Evolutionary conservation across 495 filamentous ascomycete species (phyloP).

Genomic region (Penicillium mononematosum): DNA sequence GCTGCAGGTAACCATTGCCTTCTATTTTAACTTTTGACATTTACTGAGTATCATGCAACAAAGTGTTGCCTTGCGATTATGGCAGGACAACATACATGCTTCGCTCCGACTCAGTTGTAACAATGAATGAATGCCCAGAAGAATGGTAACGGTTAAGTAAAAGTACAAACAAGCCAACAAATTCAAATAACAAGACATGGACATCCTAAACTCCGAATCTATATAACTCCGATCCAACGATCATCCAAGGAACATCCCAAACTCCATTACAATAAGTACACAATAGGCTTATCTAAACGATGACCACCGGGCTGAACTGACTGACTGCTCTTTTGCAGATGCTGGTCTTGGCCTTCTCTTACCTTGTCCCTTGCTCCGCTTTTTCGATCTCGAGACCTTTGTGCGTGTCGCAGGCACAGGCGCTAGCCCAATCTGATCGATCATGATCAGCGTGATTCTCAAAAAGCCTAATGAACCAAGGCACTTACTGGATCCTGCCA

Average conservation of each 20-base stretch:
- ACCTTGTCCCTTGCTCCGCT: not conserved
- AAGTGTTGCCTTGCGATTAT: not conserved
- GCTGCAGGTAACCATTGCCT: not conserved
- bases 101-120: not conserved
- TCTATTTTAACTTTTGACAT: not conserved
- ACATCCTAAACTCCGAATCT: not conserved
- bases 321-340: not conserved
- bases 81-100: not conserved
- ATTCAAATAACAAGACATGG: not conserved
- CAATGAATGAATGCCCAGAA: not conserved
- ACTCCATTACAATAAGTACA: not conserved
- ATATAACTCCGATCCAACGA: not conserved
- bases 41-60: not conserved
- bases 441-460: not conserved
- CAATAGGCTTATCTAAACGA: not conserved
- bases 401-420: not conserved
- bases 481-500: constrained; percentile 3
- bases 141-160: not conserved
- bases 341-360: not conserved
- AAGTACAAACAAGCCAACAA: not conserved
- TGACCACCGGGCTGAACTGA: not conserved
- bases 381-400: not conserved
- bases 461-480: not conserved
- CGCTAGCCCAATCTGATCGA: not conserved
- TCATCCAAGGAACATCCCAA: not conserved